phyloP scores from a whole-genome alignment of 371 early-diverging fungal genomes.

The Mucor plumbeus region DNA sequence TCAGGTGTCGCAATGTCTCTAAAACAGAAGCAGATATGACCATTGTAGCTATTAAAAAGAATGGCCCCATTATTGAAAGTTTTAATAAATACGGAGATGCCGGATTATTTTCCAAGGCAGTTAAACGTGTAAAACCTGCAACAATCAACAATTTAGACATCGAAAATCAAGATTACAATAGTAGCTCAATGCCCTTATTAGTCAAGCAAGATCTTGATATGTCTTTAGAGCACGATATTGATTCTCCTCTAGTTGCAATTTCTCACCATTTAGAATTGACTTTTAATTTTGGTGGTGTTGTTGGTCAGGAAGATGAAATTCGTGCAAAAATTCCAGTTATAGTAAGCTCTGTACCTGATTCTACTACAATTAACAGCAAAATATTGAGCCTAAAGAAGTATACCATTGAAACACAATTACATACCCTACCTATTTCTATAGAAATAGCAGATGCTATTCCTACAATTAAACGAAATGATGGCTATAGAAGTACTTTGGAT shows the following conservation, averaged over 20 bases:
- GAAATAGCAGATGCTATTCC: conserved; percentile 6
- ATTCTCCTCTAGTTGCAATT: conserved; percentile 22
- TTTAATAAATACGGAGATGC: conserved; percentile 17
- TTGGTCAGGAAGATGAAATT: conserved; percentile 10
- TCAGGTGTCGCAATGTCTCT: conserved; percentile 33
- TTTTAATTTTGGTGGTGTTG: conserved; percentile 19
- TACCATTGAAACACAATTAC: conserved; percentile 15
- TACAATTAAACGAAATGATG: background rate
- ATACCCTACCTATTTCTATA: conserved; percentile 8
- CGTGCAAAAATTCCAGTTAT: conserved; percentile 25
- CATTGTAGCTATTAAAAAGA: conserved; percentile 12
- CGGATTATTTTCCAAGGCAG: conserved; percentile 22
- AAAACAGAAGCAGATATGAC: conserved; percentile 38
- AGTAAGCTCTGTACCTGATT: conserved; percentile 19
- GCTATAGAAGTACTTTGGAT: background rate
- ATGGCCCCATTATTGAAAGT: conserved; percentile 8
- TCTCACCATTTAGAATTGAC: conserved; percentile 29
- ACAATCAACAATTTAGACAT: conserved; percentile 14
- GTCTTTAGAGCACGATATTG: background rate
- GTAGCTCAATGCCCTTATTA: background rate
- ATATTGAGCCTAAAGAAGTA: background rate
- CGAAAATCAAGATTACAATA: background rate
- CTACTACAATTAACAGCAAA: background rate
- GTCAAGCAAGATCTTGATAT: conserved; percentile 5
- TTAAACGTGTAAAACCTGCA: conserved; percentile 25